Percentiles rank a stretch among this genome's conserved stretches.
phyloP scores from a whole-genome alignment of 2,329 filamentous ascomycete species.

The Cryphonectria japonica region DNA sequence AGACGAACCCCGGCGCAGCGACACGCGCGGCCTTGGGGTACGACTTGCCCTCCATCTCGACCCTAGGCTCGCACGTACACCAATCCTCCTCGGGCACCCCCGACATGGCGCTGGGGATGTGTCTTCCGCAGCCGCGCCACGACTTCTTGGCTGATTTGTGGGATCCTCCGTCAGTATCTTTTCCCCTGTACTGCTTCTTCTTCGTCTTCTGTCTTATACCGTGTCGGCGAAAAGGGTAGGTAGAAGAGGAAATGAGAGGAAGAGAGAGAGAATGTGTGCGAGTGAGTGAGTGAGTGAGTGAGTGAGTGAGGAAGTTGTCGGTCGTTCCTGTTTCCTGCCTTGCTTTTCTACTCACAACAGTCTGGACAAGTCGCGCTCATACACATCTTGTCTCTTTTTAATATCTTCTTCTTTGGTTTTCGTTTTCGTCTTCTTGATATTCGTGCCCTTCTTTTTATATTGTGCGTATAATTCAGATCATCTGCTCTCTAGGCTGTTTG shows the following conservation, averaged over 20 bases:
- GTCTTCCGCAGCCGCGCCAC: conserved; percentile 55
- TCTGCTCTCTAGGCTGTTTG: too few species aligned
- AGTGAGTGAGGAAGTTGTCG: not conserved
- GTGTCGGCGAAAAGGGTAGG: conserved; percentile 24
- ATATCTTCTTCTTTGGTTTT: not conserved
- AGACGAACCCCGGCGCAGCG: conserved; percentile 39
- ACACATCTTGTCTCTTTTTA: conserved; percentile 43
- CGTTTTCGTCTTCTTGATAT: not conserved
- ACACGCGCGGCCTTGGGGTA: conserved; percentile 50
- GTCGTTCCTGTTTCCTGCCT: not conserved
- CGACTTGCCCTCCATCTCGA: conserved; percentile 47
- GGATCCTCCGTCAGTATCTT: not conserved
- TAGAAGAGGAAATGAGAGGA: not conserved
- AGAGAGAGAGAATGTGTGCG: not conserved
- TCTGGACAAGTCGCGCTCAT: conserved; percentile 45
- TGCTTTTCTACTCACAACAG: conserved; percentile 43
- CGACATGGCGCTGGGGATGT: conserved; percentile 50
- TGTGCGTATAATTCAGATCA: not conserved
- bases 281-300: too few species aligned
- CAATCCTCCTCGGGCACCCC: conserved; percentile 49
- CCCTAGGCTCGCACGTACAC: conserved; percentile 52
- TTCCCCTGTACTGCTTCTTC: not conserved
- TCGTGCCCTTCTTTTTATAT: not conserved
- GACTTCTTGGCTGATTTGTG: conserved; percentile 47
- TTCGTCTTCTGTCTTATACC: not conserved